Conservation (phyloP, 2,329 filamentous ascomycete genomes). For the Apiospora saccharicola region DNA sequence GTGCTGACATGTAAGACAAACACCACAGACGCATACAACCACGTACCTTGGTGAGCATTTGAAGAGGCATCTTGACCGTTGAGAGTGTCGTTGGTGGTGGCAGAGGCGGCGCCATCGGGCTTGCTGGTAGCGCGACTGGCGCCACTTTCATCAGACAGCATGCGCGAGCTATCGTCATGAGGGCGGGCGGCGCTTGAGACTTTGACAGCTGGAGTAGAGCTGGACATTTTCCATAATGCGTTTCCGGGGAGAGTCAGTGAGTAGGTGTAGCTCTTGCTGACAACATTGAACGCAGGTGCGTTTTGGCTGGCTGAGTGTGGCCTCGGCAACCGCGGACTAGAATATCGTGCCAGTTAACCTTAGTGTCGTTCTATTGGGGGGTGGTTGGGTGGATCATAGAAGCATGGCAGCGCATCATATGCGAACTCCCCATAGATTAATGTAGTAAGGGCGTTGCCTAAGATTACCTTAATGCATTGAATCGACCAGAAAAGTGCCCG, state of each 20-base stretch:
- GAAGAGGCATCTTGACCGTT: background rate
- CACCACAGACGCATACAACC: background rate
- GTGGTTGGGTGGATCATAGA: slow-evolving; percentile 9
- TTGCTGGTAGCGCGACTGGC: slow-evolving; percentile 11
- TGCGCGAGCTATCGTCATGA: slow-evolving; percentile 15
- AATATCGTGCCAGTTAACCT: background rate
- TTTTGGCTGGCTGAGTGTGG: background rate
- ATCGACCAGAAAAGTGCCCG: slow-evolving; percentile 9
- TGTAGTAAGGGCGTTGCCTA: background rate
- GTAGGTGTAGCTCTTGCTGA: background rate
- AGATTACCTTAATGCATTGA: slow-evolving; percentile 2
- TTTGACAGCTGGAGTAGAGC: slow-evolving; percentile 34
- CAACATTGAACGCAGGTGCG: background rate
- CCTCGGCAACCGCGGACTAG: slow-evolving; percentile 12
- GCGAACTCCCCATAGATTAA: slow-evolving; percentile 2
- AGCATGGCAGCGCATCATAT: slow-evolving; percentile 9
- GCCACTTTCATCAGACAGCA: slow-evolving; percentile 13
- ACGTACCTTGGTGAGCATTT: slow-evolving; percentile 3
- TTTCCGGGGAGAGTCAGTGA: background rate
- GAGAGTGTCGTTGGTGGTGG: background rate
- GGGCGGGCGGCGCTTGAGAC: slow-evolving; percentile 33
- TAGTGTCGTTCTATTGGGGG: background rate
- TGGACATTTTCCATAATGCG: slow-evolving; percentile 41
- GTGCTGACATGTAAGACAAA: background rate
- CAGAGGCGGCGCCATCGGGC: background rate